Conservation (phyloP, 2,329 filamentous ascomycete genomes). For the Bipolaris oryzae region DNA sequence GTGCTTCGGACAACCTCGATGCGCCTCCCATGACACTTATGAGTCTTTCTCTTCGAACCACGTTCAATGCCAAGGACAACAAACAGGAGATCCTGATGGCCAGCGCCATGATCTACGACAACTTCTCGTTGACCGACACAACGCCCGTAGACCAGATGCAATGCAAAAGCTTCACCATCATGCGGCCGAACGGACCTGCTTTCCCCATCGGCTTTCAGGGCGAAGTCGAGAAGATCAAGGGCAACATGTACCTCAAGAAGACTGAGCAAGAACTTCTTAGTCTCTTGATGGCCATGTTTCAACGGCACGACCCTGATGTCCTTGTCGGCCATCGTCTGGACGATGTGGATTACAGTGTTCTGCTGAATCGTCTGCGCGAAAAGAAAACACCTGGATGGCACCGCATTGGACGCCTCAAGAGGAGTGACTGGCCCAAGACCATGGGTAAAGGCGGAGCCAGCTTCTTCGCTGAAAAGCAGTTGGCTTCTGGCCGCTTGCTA, state of each 20-base stretch:
- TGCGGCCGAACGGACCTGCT: constrained; percentile 75
- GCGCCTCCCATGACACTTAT: constrained; percentile 91
- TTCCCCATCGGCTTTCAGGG: constrained; percentile 90
- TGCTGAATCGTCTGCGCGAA: constrained; percentile 84
- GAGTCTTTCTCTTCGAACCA: constrained; percentile 87
- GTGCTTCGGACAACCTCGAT: constrained; percentile 80
- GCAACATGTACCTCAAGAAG: constrained; percentile 79
- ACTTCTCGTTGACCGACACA: constrained; percentile 83
- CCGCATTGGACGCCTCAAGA: constrained; percentile 83
- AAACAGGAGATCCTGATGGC: constrained; percentile 95
- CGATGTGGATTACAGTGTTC: constrained; percentile 91
- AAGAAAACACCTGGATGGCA: constrained; percentile 96
- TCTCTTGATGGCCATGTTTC: constrained; percentile 87
- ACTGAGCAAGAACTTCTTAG: constrained; percentile 84
- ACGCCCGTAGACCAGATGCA: constrained; percentile 87
- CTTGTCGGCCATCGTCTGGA: constrained; percentile 95
- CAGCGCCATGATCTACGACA: constrained; percentile 90
- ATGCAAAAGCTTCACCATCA: constrained; percentile 88
- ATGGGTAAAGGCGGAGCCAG: constrained; percentile 85
- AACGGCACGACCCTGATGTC: constrained; percentile 89
- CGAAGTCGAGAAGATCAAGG: constrained; percentile 74
- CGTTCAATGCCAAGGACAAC: constrained; percentile 88
- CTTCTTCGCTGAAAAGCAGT: constrained; percentile 89
- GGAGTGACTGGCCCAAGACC: constrained; percentile 82
- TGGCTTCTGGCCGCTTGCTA: constrained; percentile 85